Base-by-base conservation (phyloP, 805 yeast species). In the Ogataea ganodermae region DNA sequence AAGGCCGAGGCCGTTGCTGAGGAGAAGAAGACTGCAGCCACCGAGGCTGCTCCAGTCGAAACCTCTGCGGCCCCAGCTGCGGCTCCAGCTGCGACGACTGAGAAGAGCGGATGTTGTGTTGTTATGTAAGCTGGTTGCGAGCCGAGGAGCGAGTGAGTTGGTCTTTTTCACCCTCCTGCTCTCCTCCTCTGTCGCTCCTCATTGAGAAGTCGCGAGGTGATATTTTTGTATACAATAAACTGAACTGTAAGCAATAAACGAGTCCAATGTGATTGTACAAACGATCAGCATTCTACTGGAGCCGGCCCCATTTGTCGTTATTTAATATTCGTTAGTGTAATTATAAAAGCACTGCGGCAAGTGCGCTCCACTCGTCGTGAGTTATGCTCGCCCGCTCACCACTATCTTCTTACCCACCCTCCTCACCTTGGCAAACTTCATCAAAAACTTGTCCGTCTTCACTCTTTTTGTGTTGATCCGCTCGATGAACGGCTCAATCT, bases 391-490 rank as follows among this genome's bases (percentile, higher is more conserved):
- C 8, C 50, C 42, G 14, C 56, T 47, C 20, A 58, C 59, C 8
- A 62, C 14, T 6, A 18, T 39, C 20, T 68, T 70, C 44, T 69
- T 71, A 9, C 81, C 84, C 3, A 68, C 60, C 38, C 71, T 73
- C 54, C 71, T 73, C 54, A 79, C 76, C 42, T 76, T 72, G 1
- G 89, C 88, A 60, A 68, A 81, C 60, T 84, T 85, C 75, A 83
- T 70, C 26, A 83, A 68, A 53, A 83, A 81, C 42, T 69, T 75
- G 24, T 84, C 89, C 14, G 75, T 65, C 62, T 79, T 83, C 26
- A 78, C 46, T 8, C 75, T 76, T 46, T 76, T 77, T 2, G 66
- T 66, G 59, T 84, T 81, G 26, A 86, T 62, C 33, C 82, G 85
- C 14, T 73, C 76, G 10, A 89, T 65, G 56, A 79, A 84, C 7